Evolutionary conservation across 139 green algal genomes (phyloP).

Genomic region (Astrephomene gubernaculifera): DNA sequence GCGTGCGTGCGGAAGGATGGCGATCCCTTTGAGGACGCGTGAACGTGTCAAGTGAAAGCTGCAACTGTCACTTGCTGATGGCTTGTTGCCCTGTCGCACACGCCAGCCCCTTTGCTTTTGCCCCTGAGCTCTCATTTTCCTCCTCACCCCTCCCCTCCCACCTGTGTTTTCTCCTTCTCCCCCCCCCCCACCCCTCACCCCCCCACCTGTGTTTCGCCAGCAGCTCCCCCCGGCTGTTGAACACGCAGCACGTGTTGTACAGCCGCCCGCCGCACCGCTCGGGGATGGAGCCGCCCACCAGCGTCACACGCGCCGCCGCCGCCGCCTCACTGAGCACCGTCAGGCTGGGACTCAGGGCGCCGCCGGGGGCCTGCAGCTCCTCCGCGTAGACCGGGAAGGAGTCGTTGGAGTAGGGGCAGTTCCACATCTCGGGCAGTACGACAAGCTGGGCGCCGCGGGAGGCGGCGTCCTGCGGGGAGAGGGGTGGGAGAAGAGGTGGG

Average conservation of each 20-base stretch:
- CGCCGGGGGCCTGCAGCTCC: constrained; percentile 85
- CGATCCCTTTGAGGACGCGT: too few species aligned
- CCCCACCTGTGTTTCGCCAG: constrained; percentile 89
- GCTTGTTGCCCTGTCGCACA: too few species aligned
- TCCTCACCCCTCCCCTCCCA: too few species aligned
- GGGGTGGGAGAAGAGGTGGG: too few species aligned
- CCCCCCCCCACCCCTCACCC: neutral
- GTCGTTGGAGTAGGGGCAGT: constrained; percentile 98
- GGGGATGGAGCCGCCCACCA: constrained; percentile 90
- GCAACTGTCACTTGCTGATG: too few species aligned
- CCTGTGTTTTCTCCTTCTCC: too few species aligned
- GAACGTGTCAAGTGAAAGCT: too few species aligned
- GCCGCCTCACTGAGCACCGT: constrained; percentile 37
- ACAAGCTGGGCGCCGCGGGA: constrained; percentile 77
- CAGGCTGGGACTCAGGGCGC: constrained; percentile 61
- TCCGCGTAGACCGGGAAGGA: constrained; percentile 94
- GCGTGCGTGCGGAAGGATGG: too few species aligned
- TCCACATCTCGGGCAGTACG: constrained; percentile 96
- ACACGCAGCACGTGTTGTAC: constrained; percentile 99
- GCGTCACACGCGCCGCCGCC: constrained; percentile 48
- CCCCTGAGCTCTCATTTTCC: too few species aligned
- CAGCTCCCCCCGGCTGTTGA: constrained; percentile 77
- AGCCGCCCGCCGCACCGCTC: constrained; percentile 80
- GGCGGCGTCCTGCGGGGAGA: constrained; percentile 77
- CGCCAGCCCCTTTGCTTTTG: too few species aligned